These are phyloP conservation scores for Rachicladosporium sp. DNA, from an alignment of 2,329 filamentous ascomycete genomes.

Conservation along the genomic window DNA sequence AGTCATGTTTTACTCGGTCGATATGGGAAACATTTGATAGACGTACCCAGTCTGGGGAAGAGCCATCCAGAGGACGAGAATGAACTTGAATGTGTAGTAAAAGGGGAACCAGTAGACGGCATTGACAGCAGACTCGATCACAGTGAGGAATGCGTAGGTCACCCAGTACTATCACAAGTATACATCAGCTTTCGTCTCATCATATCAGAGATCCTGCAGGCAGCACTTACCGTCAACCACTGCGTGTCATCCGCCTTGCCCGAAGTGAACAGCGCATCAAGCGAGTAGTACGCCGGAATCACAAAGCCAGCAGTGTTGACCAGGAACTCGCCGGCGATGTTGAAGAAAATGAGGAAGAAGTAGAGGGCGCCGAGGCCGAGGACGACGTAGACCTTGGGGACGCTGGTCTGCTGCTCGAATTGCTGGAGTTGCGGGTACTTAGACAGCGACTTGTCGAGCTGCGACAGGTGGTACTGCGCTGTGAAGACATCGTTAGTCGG, in stretches of 20 bases:
- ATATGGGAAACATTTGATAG: slow-evolving; percentile 1
- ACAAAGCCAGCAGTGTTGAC: slow-evolving; percentile 78
- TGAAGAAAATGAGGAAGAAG: slow-evolving; percentile 87
- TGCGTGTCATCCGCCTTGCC: slow-evolving; percentile 70
- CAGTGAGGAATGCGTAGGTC: slow-evolving; percentile 69
- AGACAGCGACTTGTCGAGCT: slow-evolving; percentile 75
- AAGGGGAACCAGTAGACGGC: slow-evolving; percentile 93
- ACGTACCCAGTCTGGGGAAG: slow-evolving; percentile 86
- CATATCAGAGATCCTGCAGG: neutral
- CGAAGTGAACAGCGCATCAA: slow-evolving; percentile 61
- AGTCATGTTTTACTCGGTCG: too few species aligned
- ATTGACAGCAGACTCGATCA: slow-evolving; percentile 69
- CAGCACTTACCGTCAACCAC: slow-evolving; percentile 47
- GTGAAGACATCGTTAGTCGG: slow-evolving; percentile 7
- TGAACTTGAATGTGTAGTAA: slow-evolving; percentile 99
- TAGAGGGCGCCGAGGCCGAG: slow-evolving; percentile 67
- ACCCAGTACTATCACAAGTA: slow-evolving; percentile 59
- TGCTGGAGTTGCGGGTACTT: slow-evolving; percentile 77
- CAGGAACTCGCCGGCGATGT: slow-evolving; percentile 76
- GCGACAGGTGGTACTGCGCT: slow-evolving; percentile 49
- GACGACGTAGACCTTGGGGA: slow-evolving; percentile 76
- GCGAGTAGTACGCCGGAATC: slow-evolving; percentile 74
- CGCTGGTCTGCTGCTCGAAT: slow-evolving; percentile 69
- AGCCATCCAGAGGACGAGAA: slow-evolving; percentile 93
- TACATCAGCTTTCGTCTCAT: slow-evolving; percentile 7